Percentiles rank a stretch among this genome's conserved stretches.
Conservation (phyloP, 164 flowering plant genomes). For the grape (Vitis vinifera) region ASM3070453v1 NC_081821.1:778001-778500, state of each 20-base stretch:
- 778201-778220: neutral
- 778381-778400: no score
- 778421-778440: no score
- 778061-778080: neutral
- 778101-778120: neutral
- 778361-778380: no score
- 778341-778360: no score
- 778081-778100: neutral
- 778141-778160: neutral
- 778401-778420: no score
- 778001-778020: no score
- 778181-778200: neutral
- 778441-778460: no score
- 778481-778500: no score
- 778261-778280: neutral
- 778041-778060: constrained; percentile 1
- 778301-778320: no score
- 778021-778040: no score
- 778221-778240: neutral
- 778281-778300: neutral
- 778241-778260: neutral
- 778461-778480: no score
- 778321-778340: no score
- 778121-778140: neutral
- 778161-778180: neutral